A percentile compares a stretch with the other conserved stretches of the same genome.
Conservation (phyloP, 345 rosid species). For the Orychophragmus violaceus region DNA sequence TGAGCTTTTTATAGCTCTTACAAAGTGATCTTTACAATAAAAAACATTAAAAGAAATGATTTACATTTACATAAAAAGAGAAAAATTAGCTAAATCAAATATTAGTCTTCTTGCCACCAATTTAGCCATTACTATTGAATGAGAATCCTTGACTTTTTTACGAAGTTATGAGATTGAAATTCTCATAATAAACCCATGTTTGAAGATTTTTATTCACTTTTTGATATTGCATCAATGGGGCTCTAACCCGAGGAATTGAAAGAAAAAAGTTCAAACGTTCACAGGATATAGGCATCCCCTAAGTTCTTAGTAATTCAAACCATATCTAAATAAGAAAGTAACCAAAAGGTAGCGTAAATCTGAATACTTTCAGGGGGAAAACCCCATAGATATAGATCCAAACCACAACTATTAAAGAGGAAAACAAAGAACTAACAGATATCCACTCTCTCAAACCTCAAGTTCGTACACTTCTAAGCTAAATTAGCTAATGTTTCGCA, state of each 20-base stretch:
- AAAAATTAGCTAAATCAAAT: too few species aligned
- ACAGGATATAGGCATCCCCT: neutral
- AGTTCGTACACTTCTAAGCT: conserved; percentile 1
- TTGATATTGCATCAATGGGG: too few species aligned
- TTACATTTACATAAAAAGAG: too few species aligned
- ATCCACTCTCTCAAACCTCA: neutral
- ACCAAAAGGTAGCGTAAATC: neutral
- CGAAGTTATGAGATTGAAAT: too few species aligned
- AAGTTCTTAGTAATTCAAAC: neutral
- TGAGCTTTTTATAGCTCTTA: too few species aligned
- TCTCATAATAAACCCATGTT: too few species aligned
- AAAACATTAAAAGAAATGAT: too few species aligned
- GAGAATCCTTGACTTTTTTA: too few species aligned
- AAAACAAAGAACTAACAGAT: neutral
- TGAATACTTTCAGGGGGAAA: neutral
- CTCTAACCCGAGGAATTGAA: neutral
- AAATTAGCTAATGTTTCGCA: neutral
- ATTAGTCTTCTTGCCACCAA: too few species aligned
- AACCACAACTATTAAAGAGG: neutral
- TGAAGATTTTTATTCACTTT: too few species aligned
- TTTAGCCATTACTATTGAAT: too few species aligned
- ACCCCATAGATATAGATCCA: conserved; percentile 14
- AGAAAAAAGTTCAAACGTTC: neutral
- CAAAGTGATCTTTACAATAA: too few species aligned
- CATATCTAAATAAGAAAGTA: neutral